Evolutionary conservation across 2,329 filamentous ascomycete genomes (phyloP), one percentile per base, ranked within the genome.

Genomic region (Dendryphion nanum): DNA sequence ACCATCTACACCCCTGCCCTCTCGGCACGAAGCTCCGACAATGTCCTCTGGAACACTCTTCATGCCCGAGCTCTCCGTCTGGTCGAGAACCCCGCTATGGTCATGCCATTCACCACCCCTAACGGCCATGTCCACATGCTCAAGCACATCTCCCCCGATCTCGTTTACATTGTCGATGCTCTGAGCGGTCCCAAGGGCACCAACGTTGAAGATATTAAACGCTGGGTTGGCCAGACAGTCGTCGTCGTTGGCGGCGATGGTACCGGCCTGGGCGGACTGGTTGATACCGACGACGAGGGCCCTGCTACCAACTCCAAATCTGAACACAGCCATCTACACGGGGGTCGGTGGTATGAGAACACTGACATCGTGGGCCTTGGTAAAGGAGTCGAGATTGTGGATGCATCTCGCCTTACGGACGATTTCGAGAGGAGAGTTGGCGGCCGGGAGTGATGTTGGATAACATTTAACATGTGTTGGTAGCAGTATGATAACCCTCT

Each of bases 81-180:
- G 8, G 89, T 95, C 4, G 86, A 94, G 51, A 87, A 88, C 58
- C 85, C 93, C 30, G 83, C 79, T 30, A 89, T 89, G 78, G 85
- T 96, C 40, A 77, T 97, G 59, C 89, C 89, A 0, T 97, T 95
- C 60, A 93, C 84, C 8, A 87, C 88, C 0, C 71, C 78, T n/a
- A 83, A 81, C 18, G 90, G 90, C 31, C 87, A 93, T 59, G 78
- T 89, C 4, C 86, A 95, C 60, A 89, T 96, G 51, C 77, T 96
- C 18, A 85, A 88, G 35, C 88, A 95, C 61, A 74, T 97, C 5
- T 80, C 83, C 24, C 91, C 91, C 0, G 86, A 95, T 42, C 74
- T 91, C 18, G 81, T 96, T 21, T 97, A 97, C 59, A 76, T 96
- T 8, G 86, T 94, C 57, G 88, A 93, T 57, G 88, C 86, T 3